Evolutionary conservation across 78 protist species (phyloP).

Genomic region (Anaeramoeba flamelloides): DNA sequence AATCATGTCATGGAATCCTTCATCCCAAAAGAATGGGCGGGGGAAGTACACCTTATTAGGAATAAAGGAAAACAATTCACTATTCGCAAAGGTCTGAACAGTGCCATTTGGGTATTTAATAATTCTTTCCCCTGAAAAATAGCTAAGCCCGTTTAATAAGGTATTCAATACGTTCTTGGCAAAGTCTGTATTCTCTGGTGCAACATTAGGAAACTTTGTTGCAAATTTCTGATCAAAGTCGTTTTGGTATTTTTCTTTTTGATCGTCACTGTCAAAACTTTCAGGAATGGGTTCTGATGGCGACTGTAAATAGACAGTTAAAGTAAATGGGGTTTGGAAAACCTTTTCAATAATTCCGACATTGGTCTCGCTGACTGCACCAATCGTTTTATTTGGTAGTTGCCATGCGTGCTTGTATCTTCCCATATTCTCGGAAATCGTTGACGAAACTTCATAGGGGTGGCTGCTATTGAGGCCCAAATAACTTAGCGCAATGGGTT

Average conservation of each 20-base stretch:
- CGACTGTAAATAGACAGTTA: background rate
- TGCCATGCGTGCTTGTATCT: background rate
- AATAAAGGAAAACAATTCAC: background rate
- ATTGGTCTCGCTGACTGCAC: background rate
- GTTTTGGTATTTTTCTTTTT: background rate
- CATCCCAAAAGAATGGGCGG: conserved; percentile 1
- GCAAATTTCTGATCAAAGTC: background rate
- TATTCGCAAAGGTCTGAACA: background rate
- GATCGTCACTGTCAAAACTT: background rate
- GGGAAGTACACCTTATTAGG: background rate
- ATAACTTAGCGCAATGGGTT: background rate
- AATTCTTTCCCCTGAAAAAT: background rate
- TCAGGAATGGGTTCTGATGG: background rate
- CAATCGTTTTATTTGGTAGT: background rate
- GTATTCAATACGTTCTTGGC: background rate
- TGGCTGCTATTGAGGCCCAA: background rate
- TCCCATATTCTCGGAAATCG: background rate
- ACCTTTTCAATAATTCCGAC: background rate
- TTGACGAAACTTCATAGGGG: background rate
- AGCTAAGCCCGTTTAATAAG: background rate
- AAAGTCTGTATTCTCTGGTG: no score
- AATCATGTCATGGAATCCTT: background rate
- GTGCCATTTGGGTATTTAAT: background rate
- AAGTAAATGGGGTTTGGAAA: background rate
- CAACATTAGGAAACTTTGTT: no score